Percentiles rank a stretch among this genome's conserved stretches.
These are phyloP conservation scores for Drosera spatulata DNA, from an alignment of 179 eudicot species.

Conservation along the genomic window DNA sequence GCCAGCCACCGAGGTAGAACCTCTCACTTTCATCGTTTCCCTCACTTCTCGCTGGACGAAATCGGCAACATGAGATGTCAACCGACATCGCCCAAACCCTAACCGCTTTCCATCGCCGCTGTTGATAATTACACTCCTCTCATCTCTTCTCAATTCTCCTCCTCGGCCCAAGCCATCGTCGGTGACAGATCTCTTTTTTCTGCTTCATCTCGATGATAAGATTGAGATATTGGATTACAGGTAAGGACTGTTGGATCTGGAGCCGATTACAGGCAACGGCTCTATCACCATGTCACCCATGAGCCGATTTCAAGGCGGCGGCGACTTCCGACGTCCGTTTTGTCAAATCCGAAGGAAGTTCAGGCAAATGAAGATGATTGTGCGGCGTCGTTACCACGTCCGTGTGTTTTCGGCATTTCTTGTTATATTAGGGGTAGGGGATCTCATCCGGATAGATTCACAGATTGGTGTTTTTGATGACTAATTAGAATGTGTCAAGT, in stretches of 20 bases:
- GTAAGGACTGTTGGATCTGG: constrained; percentile 49
- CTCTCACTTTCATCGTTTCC: too few species aligned
- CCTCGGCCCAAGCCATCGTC: constrained; percentile 14
- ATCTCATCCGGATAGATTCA: too few species aligned
- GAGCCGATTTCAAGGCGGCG: constrained; percentile 57
- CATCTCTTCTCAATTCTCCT: constrained; percentile 1
- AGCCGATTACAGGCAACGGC: constrained; percentile 45
- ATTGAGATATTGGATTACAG: constrained; percentile 82
- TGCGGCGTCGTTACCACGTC: too few species aligned
- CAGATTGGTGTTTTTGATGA: too few species aligned
- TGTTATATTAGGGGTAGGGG: too few species aligned
- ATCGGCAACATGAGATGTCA: constrained; percentile 19
- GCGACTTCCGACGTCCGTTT: constrained; percentile 19
- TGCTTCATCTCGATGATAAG: constrained; percentile 52
- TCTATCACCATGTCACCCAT: constrained; percentile 23
- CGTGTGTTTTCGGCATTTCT: too few species aligned
- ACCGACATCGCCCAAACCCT: constrained; percentile 23
- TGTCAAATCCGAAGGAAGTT: too few species aligned
- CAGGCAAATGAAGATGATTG: too few species aligned
- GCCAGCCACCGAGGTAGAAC: too few species aligned
- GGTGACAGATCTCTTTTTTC: constrained; percentile 12
- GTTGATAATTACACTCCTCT: too few species aligned
- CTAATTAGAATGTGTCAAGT: too few species aligned
- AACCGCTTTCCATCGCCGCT: background rate
- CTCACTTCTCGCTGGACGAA: too few species aligned